These are phyloP conservation scores for Barnettozyma sucrosica DNA, from an alignment of 805 yeast species.

Conservation along the genomic window DNA sequence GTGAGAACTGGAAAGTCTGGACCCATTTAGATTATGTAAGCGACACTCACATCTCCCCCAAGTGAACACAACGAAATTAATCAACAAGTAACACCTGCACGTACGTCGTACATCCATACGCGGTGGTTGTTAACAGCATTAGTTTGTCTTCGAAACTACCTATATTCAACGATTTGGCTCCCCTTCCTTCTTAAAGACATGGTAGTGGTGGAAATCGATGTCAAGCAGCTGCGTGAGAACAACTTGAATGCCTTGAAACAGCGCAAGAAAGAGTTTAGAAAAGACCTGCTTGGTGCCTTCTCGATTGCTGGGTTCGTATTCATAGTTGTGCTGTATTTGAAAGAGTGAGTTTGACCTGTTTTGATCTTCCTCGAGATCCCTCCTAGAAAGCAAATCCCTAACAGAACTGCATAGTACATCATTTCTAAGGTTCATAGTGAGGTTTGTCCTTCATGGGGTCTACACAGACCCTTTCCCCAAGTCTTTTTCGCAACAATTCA, in stretches of 20 bases:
- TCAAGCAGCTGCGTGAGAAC: constrained; percentile 11
- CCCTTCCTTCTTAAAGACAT: constrained; percentile 4
- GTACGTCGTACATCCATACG: no score
- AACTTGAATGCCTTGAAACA: constrained; percentile 16
- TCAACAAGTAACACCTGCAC: no score
- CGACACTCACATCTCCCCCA: no score
- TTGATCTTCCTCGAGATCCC: not conserved
- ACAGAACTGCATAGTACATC: constrained; percentile 15
- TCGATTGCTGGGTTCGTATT: constrained; percentile 19
- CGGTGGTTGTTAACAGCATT: not conserved
- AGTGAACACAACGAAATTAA: no score
- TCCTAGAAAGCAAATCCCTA: constrained; percentile 1
- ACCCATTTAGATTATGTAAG: no score
- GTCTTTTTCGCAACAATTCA: constrained; percentile 22
- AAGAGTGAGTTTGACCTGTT: constrained; percentile 16
- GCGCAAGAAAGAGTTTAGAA: constrained; percentile 17
- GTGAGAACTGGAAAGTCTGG: no score
- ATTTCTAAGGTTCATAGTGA: constrained; percentile 24
- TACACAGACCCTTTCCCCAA: constrained; percentile 37
- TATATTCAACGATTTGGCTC: not conserved
- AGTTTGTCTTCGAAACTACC: not conserved
- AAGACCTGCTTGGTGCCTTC: constrained; percentile 12
- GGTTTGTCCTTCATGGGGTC: constrained; percentile 34
- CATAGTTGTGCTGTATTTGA: constrained; percentile 20
- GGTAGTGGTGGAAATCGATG: constrained; percentile 10